Base-by-base conservation (phyloP, 2,329 filamentous ascomycete species). In the Penicillium crustosum region DNA sequence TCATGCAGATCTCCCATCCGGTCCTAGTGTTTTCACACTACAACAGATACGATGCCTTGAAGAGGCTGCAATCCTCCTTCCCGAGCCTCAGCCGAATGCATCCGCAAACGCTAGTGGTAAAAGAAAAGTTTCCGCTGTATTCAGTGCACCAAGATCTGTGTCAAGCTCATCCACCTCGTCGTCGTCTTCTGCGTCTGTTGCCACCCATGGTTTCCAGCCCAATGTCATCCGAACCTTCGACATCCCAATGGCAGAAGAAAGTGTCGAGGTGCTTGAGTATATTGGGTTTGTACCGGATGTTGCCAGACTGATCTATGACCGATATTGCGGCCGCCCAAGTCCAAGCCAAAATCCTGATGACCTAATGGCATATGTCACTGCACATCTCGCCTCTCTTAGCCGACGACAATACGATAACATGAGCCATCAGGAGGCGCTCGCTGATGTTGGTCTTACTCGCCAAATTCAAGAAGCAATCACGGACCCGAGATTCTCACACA, bases 211-310 rank as follows among this genome's bases (percentile, higher is more conserved):
- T 23, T 56, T 29, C 47, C 47, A 49, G 13, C 45, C 31, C 19
- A 17, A 48, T 39, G 33, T 49, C 13, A 49, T 49, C 33, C 35
- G 8, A 27, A 19, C 35, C 15, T 49, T 49, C n/a, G 23, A 49
- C 17, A 49, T 49, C 47, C 35, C 36, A 41, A 29, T 50, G 17
- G 36, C 48, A 29, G n/a, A 49, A 54, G 54, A 56, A 49, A 51
- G 54, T 33, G 39, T 56, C 31, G 54, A 56, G 31, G 54, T 56
- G 47, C 54, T 56, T 39, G 39, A 56, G 39, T 51, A 51, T 42
- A 56, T 56, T 51, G 54, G 54, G 23, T 51, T 56, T 9, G 12
- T 52, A 33, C 29, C 39, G 17, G 54, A 51, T 51, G 48, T 31
- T 50, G 54, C 54, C 21, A 57, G 54, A 47, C 39, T 57, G 36